A percentile compares a stretch with the other conserved stretches of the same genome.
Evolutionary conservation across 208 protist species (phyloP).

Genomic region (Leishmania aethiopica): DNA sequence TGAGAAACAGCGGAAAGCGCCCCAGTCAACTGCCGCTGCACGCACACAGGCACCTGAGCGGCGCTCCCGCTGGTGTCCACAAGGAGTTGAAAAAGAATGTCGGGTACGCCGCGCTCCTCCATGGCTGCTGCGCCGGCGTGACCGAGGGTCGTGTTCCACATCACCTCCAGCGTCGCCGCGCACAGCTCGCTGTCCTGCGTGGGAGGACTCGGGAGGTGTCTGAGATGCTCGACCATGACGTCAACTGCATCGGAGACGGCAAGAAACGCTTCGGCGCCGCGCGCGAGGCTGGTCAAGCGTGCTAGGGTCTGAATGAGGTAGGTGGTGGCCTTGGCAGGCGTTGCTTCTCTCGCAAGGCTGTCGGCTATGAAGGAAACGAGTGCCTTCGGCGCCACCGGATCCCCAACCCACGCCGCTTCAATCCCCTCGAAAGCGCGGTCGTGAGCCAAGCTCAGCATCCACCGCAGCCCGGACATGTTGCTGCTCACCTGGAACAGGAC

Average conservation of each 20-base stretch:
- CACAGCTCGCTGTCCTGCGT: slow-evolving; percentile 4
- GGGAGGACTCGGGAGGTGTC: background rate
- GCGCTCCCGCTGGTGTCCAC: slow-evolving; percentile 17
- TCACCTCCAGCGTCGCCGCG: slow-evolving; percentile 36
- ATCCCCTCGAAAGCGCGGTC: slow-evolving; percentile 17
- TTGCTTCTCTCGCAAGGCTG: slow-evolving; percentile 12
- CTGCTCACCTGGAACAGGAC: slow-evolving; percentile 58
- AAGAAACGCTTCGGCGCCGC: slow-evolving; percentile 23
- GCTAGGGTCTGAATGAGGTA: slow-evolving; percentile 28
- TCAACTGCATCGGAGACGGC: background rate
- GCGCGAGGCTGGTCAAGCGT: slow-evolving; percentile 29
- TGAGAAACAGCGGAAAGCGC: slow-evolving; percentile 76
- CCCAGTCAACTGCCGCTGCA: slow-evolving; percentile 71
- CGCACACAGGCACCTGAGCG: slow-evolving; percentile 11
- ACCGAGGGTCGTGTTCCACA: slow-evolving; percentile 69
- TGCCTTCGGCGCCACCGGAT: slow-evolving; percentile 7
- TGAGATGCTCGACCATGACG: slow-evolving; percentile 12
- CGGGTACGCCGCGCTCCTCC: slow-evolving; percentile 39
- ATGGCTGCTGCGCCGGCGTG: slow-evolving; percentile 46
- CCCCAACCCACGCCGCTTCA: slow-evolving; percentile 14
- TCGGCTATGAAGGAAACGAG: slow-evolving; percentile 24
- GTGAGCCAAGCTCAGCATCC: slow-evolving; percentile 58
- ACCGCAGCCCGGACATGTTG: slow-evolving; percentile 70
- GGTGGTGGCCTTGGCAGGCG: background rate
- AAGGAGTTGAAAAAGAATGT: slow-evolving; percentile 56